Evolutionary conservation across 2,329 filamentous ascomycete species (phyloP).

Genomic region (Allantophomopsis lycopodina): DNA sequence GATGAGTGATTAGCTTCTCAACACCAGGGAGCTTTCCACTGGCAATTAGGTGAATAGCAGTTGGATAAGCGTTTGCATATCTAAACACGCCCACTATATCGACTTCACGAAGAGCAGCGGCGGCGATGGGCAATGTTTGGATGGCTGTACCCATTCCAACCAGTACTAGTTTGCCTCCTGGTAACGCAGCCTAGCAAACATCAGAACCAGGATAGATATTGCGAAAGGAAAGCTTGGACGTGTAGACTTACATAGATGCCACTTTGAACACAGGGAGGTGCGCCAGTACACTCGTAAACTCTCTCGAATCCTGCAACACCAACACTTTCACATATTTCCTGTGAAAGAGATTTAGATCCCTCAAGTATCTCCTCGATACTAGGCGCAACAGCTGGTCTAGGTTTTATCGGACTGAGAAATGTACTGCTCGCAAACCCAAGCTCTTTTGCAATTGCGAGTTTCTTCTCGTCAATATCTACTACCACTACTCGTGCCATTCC

Average conservation of each 20-base stretch:
- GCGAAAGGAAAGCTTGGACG: conserved; percentile 59
- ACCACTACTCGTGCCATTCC: conserved; percentile 84
- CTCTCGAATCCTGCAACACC: conserved; percentile 47
- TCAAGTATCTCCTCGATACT: conserved; percentile 16
- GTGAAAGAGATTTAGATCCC: conserved; percentile 20
- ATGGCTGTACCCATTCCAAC: conserved; percentile 71
- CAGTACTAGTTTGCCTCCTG: conserved; percentile 61
- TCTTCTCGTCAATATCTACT: conserved; percentile 82
- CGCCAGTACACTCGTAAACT: conserved; percentile 48
- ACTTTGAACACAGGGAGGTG: conserved; percentile 40
- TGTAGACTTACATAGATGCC: conserved; percentile 42
- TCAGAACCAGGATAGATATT: conserved; percentile 62
- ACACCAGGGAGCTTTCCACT: conserved; percentile 67
- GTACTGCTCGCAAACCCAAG: conserved; percentile 17
- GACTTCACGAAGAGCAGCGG: conserved; percentile 60
- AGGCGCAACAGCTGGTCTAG: conserved; percentile 4
- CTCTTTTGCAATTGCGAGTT: conserved; percentile 60
- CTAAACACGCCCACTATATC: conserved; percentile 67
- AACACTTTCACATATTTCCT: conserved; percentile 32
- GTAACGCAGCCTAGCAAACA: conserved; percentile 77
- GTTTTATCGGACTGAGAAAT: conserved; percentile 17
- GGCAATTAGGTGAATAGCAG: conserved; percentile 76
- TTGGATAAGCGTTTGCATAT: conserved; percentile 69
- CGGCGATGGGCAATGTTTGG: conserved; percentile 60
- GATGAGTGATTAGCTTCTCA: conserved; percentile 72